phyloP scores from a whole-genome alignment of 2,329 filamentous ascomycete species.

The Fusarium aywerte region DNA sequence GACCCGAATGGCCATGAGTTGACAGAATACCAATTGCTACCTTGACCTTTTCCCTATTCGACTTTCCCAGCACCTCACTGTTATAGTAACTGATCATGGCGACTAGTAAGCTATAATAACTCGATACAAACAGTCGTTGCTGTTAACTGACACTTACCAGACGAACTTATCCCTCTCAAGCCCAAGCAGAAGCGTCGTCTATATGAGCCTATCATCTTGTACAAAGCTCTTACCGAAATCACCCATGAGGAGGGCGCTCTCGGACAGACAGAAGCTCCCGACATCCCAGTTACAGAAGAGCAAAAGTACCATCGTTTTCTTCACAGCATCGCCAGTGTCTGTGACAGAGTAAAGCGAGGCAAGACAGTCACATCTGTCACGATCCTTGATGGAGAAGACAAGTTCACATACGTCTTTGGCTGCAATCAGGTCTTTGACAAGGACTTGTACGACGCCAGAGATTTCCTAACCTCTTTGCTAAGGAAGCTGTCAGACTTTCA shows the following conservation, averaged over 20 bases:
- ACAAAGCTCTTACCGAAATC: conserved; percentile 40
- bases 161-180: conserved; percentile 8
- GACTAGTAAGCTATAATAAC: background rate
- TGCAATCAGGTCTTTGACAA: conserved; percentile 42
- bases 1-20: background rate
- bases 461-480: conserved; percentile 31
- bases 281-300: conserved; percentile 28
- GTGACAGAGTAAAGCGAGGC: conserved; percentile 46
- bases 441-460: background rate
- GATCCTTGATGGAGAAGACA: conserved; percentile 44
- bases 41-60: background rate
- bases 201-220: conserved; percentile 47
- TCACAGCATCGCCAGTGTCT: conserved; percentile 48
- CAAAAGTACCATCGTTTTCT: conserved; percentile 46
- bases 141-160: background rate
- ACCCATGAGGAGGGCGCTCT: conserved; percentile 12
- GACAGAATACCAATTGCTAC: background rate
- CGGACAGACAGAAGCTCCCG: background rate
- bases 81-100: background rate
- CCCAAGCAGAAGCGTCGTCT: conserved; percentile 41
- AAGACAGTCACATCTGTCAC: conserved; percentile 48
- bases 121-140: rapidly evolving
- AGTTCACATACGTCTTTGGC: conserved; percentile 47
- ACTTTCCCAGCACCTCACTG: background rate
- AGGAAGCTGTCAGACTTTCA: conserved; percentile 9